Percentiles rank a stretch among this genome's conserved stretches.
These are phyloP conservation scores for Smittium mucronatum DNA, from an alignment of 371 early-diverging fungal genomes.

Conservation along the genomic window DNA sequence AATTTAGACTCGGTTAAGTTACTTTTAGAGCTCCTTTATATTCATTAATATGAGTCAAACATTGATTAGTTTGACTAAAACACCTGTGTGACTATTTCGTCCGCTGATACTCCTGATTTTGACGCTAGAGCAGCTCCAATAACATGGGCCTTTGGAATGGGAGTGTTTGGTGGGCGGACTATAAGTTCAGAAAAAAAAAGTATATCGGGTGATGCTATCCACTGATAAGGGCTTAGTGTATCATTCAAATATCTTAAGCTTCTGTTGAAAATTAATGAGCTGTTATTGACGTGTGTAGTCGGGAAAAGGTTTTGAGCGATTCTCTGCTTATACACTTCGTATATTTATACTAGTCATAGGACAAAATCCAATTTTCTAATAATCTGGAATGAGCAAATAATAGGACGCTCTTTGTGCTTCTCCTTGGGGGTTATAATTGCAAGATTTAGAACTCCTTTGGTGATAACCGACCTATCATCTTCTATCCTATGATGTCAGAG, in stretches of 20 bases:
- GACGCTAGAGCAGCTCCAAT: background rate
- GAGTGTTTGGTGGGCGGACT: background rate
- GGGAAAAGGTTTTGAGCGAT: background rate
- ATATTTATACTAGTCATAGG: background rate
- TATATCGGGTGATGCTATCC: background rate
- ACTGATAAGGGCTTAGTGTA: background rate
- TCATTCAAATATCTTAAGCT: background rate
- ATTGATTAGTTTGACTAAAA: background rate
- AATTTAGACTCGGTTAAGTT: background rate
- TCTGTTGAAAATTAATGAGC: background rate
- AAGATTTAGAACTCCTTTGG: background rate
- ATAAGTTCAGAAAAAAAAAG: background rate
- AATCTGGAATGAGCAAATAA: background rate
- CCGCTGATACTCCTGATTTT: background rate
- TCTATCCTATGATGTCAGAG: background rate
- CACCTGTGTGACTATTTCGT: background rate
- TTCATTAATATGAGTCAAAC: background rate
- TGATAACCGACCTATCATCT: background rate
- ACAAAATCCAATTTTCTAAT: background rate
- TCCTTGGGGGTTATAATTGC: background rate
- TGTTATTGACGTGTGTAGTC: background rate
- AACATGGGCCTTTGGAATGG: background rate
- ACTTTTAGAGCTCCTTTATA: background rate
- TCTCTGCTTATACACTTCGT: background rate
- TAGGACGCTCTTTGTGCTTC: background rate